Evolutionary conservation across 352 stramenopile genomes (phyloP).

Genomic region (Phytopythium montanum): DNA sequence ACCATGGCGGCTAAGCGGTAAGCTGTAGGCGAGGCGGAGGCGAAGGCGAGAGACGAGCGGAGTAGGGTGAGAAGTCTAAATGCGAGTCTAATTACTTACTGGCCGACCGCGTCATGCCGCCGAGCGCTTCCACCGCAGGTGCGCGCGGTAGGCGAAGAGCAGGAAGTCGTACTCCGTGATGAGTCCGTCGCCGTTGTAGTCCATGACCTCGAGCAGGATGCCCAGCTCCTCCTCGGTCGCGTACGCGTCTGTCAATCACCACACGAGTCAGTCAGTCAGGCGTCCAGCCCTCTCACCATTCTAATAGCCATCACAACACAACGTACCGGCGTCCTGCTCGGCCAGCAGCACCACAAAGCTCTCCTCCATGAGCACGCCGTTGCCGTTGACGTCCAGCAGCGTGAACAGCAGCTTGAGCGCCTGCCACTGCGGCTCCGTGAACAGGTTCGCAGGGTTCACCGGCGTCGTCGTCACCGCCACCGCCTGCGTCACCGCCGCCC

Average conservation of each 20-base stretch:
- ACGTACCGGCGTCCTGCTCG: slow-evolving; percentile 76
- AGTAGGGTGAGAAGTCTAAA: not conserved
- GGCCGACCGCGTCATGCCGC: not conserved
- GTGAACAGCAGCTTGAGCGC: slow-evolving; percentile 74
- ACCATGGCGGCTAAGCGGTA: slow-evolving; percentile 37
- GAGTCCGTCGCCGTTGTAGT: slow-evolving; percentile 71
- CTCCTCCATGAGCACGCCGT: slow-evolving; percentile 70
- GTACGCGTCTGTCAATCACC: slow-evolving; percentile 55
- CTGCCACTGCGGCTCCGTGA: slow-evolving; percentile 71
- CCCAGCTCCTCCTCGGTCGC: slow-evolving; percentile 78
- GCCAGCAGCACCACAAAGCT: slow-evolving; percentile 77
- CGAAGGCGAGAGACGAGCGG: not conserved
- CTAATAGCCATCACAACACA: slow-evolving; percentile 5
- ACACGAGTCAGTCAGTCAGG: not conserved
- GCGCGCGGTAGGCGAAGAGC: slow-evolving; percentile 75
- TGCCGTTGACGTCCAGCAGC: slow-evolving; percentile 65
- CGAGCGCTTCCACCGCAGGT: slow-evolving; percentile 45
- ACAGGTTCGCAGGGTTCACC: slow-evolving; percentile 40
- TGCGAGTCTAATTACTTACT: not conserved
- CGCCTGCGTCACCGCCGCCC: slow-evolving; percentile 20
- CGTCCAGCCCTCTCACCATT: not conserved
- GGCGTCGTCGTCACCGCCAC: slow-evolving; percentile 23
- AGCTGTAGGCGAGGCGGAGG: not conserved
- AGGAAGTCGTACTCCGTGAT: slow-evolving; percentile 81
- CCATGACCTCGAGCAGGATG: slow-evolving; percentile 75